Base-by-base conservation (phyloP, 2,329 filamentous ascomycete genomes). In the Xylaria sp. region DNA sequence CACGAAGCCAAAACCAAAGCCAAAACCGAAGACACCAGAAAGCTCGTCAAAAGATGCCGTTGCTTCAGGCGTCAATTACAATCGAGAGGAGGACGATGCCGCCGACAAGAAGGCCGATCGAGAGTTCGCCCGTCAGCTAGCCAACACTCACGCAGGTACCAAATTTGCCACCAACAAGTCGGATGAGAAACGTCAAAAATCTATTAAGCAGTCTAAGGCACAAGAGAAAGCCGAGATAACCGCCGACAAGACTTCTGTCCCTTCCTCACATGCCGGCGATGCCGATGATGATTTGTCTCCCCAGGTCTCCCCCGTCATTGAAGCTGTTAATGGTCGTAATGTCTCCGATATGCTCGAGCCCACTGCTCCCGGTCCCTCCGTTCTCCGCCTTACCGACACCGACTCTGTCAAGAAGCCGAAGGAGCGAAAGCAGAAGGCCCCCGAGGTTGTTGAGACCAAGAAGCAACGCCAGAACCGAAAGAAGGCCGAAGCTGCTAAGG, bases 261-360 rank as follows among this genome's bases (percentile, higher is more conserved):
- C 83, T 6, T 89, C 89, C 0, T 92, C 90, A 3, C 87, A 85
- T 48, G 84, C 85, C 41, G 89, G 85, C 48, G 90, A 93, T 68
- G 90, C 87, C 13, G 91, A 94, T 65, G 90, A 95, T 66, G 91
- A 96, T 66, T 77, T 88, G 65, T 92, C 91, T 2, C 79, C 88
- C 7, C 79, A 81, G 53, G 78, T 79, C 41, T 92, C 90, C 9
- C 89, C 91, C 26, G 77, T 83, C 46, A 75, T 81, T 19, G 70
- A 65, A 34, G 77, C 83, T n/a, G 78, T 77, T 13, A 80, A 83
- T 53, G 80, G 83, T 55, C 85, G 82, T 50, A 90, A 90, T 69
- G 85, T 97, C 52, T 89, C 89, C 50, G 93, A 97, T 74, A 97
- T 97, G 93, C 86, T 97, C 16, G 92, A 96, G 74, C 78, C 88